Percentiles rank a stretch among this genome's conserved stretches.
Evolutionary conservation across 2,329 filamentous ascomycete species (phyloP).

Genomic region (Microsporum audouinii): DNA sequence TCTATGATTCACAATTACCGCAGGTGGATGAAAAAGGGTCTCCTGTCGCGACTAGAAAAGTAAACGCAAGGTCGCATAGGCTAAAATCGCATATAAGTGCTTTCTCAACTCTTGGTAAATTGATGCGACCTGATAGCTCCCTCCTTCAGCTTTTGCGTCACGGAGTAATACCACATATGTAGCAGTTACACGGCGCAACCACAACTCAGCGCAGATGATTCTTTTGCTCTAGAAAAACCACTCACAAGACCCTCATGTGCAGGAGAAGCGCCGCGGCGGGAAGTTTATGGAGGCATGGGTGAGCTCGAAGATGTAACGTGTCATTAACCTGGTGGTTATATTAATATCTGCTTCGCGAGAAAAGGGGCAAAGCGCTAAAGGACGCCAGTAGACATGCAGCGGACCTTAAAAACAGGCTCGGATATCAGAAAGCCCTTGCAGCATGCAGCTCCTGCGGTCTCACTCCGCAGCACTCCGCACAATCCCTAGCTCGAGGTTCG

Average conservation of each 20-base stretch:
- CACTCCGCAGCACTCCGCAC: background rate
- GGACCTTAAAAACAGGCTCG: background rate
- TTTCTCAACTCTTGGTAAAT: background rate
- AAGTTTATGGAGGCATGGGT: background rate
- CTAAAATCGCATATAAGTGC: background rate
- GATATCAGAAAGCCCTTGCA: background rate
- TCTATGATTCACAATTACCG: background rate
- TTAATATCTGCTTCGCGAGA: background rate
- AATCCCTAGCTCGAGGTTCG: background rate
- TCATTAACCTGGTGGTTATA: background rate
- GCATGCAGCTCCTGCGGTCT: background rate
- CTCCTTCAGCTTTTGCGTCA: background rate
- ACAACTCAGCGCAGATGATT: background rate
- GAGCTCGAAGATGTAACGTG: background rate
- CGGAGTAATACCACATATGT: background rate
- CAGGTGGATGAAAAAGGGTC: background rate
- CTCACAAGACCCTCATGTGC: background rate
- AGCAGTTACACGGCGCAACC: background rate
- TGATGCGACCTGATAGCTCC: background rate
- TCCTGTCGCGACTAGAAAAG: background rate
- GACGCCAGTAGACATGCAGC: background rate
- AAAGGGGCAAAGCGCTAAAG: background rate
- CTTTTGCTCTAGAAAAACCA: background rate
- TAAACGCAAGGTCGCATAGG: background rate
- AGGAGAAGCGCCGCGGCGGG: background rate